Conservation (phyloP, 2,329 filamentous ascomycete genomes). For the Venturia oleaginea region DNA sequence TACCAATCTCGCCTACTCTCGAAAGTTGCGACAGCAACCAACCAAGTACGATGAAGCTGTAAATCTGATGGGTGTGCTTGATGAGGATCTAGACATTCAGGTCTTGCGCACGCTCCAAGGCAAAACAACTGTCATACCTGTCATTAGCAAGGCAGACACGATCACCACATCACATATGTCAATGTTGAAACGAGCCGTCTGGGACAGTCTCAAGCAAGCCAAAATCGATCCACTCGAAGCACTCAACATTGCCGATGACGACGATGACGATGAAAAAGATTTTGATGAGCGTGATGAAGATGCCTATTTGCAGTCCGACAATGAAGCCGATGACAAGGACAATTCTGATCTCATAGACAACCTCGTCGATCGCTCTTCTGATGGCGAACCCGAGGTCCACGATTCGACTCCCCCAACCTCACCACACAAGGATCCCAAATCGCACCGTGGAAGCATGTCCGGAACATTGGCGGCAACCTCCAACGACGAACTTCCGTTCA, state of each 20-base stretch:
- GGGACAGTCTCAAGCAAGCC: slow-evolving; percentile 75
- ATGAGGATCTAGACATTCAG: slow-evolving; percentile 84
- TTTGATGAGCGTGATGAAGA: slow-evolving; percentile 44
- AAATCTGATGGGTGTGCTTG: slow-evolving; percentile 57
- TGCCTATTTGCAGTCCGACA: slow-evolving; percentile 31
- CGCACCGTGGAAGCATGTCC: slow-evolving; percentile 33
- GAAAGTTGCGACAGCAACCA: slow-evolving; percentile 45
- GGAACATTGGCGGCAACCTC: slow-evolving; percentile 29
- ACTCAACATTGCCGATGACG: slow-evolving; percentile 70
- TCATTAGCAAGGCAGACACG: slow-evolving; percentile 94
- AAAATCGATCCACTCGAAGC: slow-evolving; percentile 83
- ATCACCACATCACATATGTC: slow-evolving; percentile 93
- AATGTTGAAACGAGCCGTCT: slow-evolving; percentile 82
- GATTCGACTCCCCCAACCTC: slow-evolving; percentile 24
- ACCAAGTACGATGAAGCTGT: slow-evolving; percentile 24
- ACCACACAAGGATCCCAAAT: slow-evolving; percentile 22
- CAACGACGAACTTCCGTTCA: slow-evolving; percentile 50
- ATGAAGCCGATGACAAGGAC: slow-evolving; percentile 29
- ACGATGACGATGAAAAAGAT: slow-evolving; percentile 46
- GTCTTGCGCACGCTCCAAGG: slow-evolving; percentile 79
- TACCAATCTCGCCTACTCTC: slow-evolving; percentile 60
- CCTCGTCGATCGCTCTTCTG: slow-evolving; percentile 25
- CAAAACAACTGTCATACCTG: slow-evolving; percentile 90
- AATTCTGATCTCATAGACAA: slow-evolving; percentile 28
- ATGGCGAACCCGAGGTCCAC: slow-evolving; percentile 27